Evolutionary conservation across 352 stramenopile genomes (phyloP), one percentile per base, ranked within the genome.

Genomic region (Globisporangium echinulatum): DNA sequence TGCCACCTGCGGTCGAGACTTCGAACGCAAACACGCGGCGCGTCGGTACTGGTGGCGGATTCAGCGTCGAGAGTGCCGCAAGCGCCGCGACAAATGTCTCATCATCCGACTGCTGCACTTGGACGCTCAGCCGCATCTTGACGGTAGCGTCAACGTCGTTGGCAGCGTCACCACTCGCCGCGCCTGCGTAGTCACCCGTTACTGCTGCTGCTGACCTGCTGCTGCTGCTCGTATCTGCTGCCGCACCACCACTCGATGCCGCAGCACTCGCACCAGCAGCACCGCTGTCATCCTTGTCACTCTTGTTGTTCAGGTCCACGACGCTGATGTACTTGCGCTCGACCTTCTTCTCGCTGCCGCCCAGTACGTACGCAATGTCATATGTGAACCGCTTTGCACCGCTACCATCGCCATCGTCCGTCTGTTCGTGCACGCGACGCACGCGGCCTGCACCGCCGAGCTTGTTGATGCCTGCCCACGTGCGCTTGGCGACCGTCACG

Each of bases 391-490:
- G 66, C 59, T 62, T 79, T 55, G 67, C 69, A 17, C 70, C 72
- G 13, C 73, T 49, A 8, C 14, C 14, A 13, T 49, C 43, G 14
- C 10, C 14, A 2, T 67, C 56, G 1, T 71, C 59, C 0, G 17
- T 71, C 47, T 72, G 61, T 52, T 85, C 68, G 59, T 86, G 78
- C 46, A 85, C 74, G 66, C 77, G 81, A 9, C 72, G 73, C 42
- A 94, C 74, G 39, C 85, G 79, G 39, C 79, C 85, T 8, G 81
- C 77, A 14, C 85, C 85, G 11, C 85, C 85, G 5, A 92, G 73
- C 58, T 92, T 94, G 63, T 94, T 94, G 67, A 94, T 94, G 3
- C 85, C 85, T 39, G 85, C 81, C 85, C 85, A 94, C 11, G 82
- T 94, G 9, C 85, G 81, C 61, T 89, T 91, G 0, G 76, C 82